phyloP scores from a whole-genome alignment of 1,284 basidiomycete species.

The Papiliotrema fonsecae region DNA sequence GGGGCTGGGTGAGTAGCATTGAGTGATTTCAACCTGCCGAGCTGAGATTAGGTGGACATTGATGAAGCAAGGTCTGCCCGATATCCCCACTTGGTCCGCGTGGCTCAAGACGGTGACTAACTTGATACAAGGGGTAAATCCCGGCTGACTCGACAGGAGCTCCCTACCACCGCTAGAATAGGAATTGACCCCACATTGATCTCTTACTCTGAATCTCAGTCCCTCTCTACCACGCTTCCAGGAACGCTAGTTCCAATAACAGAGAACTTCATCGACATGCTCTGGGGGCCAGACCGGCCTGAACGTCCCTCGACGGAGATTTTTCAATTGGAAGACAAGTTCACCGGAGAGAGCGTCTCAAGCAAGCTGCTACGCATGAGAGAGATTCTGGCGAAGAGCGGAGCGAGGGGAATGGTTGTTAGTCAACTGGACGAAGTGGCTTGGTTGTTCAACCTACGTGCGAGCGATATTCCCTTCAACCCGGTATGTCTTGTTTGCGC shows the following conservation, averaged over 20 bases:
- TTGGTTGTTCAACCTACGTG: slow-evolving; percentile 92
- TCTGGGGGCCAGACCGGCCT: slow-evolving; percentile 66
- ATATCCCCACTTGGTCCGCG: slow-evolving; percentile 85
- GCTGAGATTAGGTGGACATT: slow-evolving; percentile 68
- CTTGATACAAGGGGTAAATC: neutral
- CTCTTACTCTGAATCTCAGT: slow-evolving; percentile 55
- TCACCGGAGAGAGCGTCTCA: slow-evolving; percentile 58
- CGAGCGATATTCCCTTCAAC: slow-evolving; percentile 88
- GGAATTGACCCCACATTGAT: slow-evolving; percentile 79
- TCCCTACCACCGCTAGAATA: slow-evolving; percentile 60
- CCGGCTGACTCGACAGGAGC: slow-evolving; percentile 51
- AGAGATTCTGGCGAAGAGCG: slow-evolving; percentile 61
- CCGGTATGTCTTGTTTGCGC: slow-evolving; percentile 52
- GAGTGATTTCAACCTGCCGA: neutral
- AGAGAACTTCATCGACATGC: slow-evolving; percentile 72
- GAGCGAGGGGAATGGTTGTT: slow-evolving; percentile 65
- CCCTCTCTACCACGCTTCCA: slow-evolving; percentile 32
- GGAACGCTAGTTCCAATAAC: slow-evolving; percentile 62
- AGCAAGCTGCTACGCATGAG: slow-evolving; percentile 67
- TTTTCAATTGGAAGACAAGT: slow-evolving; percentile 63
- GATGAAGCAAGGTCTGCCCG: slow-evolving; percentile 82
- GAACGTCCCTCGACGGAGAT: slow-evolving; percentile 64
- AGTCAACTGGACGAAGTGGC: slow-evolving; percentile 83
- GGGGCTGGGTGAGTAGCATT: slow-evolving; percentile 57
- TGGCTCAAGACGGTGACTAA: slow-evolving; percentile 66